Conservation (phyloP, 1,284 basidiomycete species). For the Cystobasidiaceae sp. region DNA sequence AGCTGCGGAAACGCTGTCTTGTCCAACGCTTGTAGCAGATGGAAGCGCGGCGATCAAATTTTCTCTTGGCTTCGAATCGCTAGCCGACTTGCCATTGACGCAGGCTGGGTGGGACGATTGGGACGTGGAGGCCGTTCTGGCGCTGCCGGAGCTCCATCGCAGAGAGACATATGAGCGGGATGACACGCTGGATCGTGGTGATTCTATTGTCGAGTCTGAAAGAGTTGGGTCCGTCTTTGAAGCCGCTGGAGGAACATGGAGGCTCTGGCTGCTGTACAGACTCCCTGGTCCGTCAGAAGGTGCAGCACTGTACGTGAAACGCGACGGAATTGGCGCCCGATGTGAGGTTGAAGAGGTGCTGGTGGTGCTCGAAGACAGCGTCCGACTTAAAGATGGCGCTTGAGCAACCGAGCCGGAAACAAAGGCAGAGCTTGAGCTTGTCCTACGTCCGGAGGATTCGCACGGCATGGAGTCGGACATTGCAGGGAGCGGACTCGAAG, state of each 20-base stretch:
- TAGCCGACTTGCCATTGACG: neutral
- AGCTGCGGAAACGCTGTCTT: neutral
- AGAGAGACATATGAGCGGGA: neutral
- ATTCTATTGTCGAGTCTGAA: too few species aligned
- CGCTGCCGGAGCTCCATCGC: neutral
- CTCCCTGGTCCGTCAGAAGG: neutral
- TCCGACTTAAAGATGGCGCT: neutral
- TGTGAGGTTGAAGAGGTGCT: neutral
- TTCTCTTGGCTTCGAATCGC: neutral
- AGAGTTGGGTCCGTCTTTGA: too few species aligned
- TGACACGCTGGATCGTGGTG: neutral
- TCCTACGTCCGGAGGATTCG: too few species aligned
- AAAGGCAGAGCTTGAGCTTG: neutral
- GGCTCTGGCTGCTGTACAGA: neutral
- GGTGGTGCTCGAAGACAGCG: neutral
- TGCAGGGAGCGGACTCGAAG: too few species aligned
- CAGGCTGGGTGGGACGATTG: neutral
- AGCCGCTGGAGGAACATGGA: neutral
- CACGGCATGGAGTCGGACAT: too few species aligned
- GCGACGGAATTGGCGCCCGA: neutral
- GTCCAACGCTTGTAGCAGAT: too few species aligned
- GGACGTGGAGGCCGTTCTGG: neutral
- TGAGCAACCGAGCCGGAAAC: neutral
- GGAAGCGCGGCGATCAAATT: too few species aligned
- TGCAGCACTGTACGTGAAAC: neutral